Conservation (phyloP, 495 filamentous ascomycete genomes). For the Astrocystis sublimbata region DNA sequence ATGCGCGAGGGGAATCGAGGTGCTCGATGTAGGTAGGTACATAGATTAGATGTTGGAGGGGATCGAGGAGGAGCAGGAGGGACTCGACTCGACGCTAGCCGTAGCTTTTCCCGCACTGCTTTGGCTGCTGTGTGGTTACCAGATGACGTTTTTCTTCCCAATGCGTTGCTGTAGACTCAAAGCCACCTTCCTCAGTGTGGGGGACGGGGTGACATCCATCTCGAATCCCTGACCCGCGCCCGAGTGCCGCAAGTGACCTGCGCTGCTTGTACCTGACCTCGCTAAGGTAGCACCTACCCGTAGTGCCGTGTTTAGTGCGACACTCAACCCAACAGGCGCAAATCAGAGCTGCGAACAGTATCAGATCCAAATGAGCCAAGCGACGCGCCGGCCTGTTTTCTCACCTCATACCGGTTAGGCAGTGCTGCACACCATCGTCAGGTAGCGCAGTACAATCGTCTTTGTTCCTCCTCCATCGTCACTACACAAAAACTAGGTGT, state of each 20-base stretch:
- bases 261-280: no score
- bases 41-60: no score
- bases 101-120: neutral
- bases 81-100: no score
- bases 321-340: neutral
- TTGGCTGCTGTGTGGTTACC: slow-evolving; percentile 6
- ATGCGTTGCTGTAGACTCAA: neutral
- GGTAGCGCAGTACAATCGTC: neutral
- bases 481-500: neutral
- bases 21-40: neutral
- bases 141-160: slow-evolving; percentile 17
- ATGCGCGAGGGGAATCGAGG: neutral
- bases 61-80: neutral
- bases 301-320: no score
- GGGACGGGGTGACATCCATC: neutral
- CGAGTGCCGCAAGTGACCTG: no score
- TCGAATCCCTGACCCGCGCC: no score
- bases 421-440: no score
- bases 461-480: neutral
- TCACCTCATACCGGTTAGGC: neutral
- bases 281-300: no score
- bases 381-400: neutral
- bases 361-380: no score
- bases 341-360: no score
- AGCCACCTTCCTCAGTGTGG: neutral